Conservation (phyloP, 352 stramenopile species). For the Pythium guiyangense region DNA sequence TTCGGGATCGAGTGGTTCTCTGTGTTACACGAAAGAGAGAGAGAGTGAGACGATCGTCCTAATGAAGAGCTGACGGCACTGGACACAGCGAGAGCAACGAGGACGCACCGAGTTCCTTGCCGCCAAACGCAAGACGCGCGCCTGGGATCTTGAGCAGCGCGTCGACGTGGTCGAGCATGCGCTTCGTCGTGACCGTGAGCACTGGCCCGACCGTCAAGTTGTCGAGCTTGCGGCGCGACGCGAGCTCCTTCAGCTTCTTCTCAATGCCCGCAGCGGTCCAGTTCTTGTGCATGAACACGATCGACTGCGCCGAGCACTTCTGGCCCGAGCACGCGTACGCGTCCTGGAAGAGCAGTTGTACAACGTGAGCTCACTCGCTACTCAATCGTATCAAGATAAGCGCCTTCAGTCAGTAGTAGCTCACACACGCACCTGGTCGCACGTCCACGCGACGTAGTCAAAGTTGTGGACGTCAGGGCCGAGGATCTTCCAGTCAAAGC, state of each 20-base stretch:
- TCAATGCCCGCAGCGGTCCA: constrained; percentile 91
- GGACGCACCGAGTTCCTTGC: constrained; percentile 81
- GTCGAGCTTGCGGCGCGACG: constrained; percentile 86
- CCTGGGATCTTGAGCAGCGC: constrained; percentile 91
- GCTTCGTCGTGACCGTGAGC: constrained; percentile 95
- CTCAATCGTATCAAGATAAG: background rate
- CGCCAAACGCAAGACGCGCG: constrained; percentile 94
- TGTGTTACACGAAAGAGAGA: constrained; percentile 13
- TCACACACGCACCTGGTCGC: constrained; percentile 80
- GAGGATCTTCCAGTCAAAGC: constrained; percentile 99
- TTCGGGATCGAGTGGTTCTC: constrained; percentile 93
- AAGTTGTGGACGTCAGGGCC: constrained; percentile 94
- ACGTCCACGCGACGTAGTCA: constrained; percentile 97
- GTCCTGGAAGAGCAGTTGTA: constrained; percentile 45
- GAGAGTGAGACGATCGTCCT: background rate
- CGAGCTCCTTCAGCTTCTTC: constrained; percentile 90
- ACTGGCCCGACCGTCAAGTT: constrained; percentile 97
- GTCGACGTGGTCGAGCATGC: constrained; percentile 92
- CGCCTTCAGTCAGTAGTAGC: background rate
- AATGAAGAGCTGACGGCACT: background rate
- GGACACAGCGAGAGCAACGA: background rate
- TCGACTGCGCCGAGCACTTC: constrained; percentile 98
- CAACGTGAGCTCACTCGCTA: background rate
- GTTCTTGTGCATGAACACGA: constrained; percentile 98
- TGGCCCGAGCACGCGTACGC: constrained; percentile 97